Evolutionary conservation across 768 basidiomycete genomes (phyloP), one percentile per base, ranked within the genome.

Genomic region (Cystofilobasidium macerans): DNA sequence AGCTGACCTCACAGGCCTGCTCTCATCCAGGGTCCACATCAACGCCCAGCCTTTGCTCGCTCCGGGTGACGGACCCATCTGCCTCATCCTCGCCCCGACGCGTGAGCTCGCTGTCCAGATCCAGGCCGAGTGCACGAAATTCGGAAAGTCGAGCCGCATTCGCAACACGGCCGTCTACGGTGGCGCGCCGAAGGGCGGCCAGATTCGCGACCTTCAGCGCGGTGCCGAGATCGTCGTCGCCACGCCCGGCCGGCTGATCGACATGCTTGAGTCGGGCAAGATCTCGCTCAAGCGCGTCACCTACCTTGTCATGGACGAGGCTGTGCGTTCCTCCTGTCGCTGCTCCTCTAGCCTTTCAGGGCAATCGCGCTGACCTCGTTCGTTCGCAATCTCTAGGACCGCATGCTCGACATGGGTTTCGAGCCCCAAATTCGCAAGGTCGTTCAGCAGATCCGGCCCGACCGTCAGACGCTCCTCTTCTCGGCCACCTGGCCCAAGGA

Each of bases 391-490:
- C 42, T 42, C 13, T 48, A 62, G 61, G 95, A 99, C 80, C 89
- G 95, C 74, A 99, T 99, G 95, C 83, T 99, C 70, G 95, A 99
- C 80, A 99, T 99, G 95, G 95, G 95, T 81, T 99, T 99, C 79
- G 95, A 99, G 79, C 95, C 95, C 61, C 95, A 99, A 77, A 98
- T 99, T 75, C 83, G 93, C 75, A 98, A 98, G 80, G 97, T 99
- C 70, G 89, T 98, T 71, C 81, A 86, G 71, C 95, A 99, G 77
- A 93, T 99, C 73, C 85, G 95, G 45, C 95, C 95, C 48, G 95
- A 99, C 80, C 84, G 95, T 73, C 95, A 99, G 75, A 99, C 95
- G 0, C 82, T 98, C 71, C 95, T 99, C 86, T 99, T 99, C 81
- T 95, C 91, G 62, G 95, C 95, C 16, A 99, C 95, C 9, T 99